phyloP scores from a whole-genome alignment of 305 asterid species.

The Caryopteris hybrid region DNA sequence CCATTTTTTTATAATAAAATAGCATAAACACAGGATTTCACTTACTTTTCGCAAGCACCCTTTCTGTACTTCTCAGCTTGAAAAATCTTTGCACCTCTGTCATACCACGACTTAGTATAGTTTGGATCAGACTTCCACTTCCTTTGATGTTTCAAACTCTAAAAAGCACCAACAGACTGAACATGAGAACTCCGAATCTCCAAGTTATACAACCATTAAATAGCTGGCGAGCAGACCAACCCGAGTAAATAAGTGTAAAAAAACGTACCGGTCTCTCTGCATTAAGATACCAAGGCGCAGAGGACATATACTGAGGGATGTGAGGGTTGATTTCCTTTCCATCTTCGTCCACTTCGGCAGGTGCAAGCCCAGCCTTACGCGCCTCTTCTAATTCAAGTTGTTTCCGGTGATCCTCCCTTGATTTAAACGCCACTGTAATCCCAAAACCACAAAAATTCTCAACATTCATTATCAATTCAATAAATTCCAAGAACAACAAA shows the following conservation, averaged over 20 bases:
- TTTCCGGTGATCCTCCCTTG: no score
- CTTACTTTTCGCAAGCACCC: constrained; percentile 88
- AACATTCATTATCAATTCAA: neutral
- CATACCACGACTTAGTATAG: constrained; percentile 80
- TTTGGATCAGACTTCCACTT: no score
- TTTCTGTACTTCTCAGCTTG: constrained; percentile 79
- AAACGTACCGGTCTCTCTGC: no score
- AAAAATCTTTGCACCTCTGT: constrained; percentile 74
- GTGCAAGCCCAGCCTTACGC: no score
- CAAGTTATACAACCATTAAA: neutral
- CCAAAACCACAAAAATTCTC: neutral
- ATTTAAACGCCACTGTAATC: no score
- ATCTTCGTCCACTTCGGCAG: no score
- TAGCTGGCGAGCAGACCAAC: neutral
- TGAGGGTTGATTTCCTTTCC: no score
- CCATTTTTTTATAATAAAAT: neutral
- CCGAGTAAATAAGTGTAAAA: neutral
- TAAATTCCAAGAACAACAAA: neutral
- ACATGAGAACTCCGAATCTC: neutral
- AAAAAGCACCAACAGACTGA: constrained; percentile 15
- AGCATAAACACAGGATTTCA: neutral
- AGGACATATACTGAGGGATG: no score
- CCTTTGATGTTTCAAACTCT: no score
- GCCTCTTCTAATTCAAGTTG: no score
- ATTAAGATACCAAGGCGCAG: no score